Percentiles rank a stretch among this genome's conserved stretches.
Evolutionary conservation across 768 basidiomycete genomes (phyloP).

Genomic region (Pisolithus tinctorius): DNA sequence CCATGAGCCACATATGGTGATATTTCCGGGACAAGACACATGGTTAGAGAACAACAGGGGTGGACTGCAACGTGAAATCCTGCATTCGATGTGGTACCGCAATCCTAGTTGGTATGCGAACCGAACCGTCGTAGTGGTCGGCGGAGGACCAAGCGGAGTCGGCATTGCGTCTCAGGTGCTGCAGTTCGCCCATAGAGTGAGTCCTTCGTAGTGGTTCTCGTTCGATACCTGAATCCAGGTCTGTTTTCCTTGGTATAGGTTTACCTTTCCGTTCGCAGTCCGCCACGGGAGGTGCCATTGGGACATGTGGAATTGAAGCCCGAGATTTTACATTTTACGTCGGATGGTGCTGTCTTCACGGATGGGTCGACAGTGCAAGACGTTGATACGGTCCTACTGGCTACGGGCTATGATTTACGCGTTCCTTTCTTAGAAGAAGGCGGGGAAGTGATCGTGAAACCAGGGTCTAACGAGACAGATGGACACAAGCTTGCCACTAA

Average conservation of each 20-base stretch:
- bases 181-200: constrained; percentile 36
- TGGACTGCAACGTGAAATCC: constrained; percentile 30
- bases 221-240: constrained; percentile 10
- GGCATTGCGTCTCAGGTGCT: constrained; percentile 33
- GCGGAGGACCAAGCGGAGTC: no score
- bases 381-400: constrained; percentile 45
- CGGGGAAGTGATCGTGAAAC: background rate
- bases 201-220: background rate
- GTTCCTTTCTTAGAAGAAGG: constrained; percentile 42
- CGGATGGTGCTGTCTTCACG: constrained; percentile 36
- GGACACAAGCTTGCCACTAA: no score
- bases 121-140: constrained; percentile 16
- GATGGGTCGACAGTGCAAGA: constrained; percentile 36
- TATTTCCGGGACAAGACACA: constrained; percentile 28
- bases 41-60: background rate
- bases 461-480: no score
- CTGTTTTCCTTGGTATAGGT: constrained; percentile 19
- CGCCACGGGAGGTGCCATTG: no score
- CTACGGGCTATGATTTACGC: constrained; percentile 48
- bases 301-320: no score
- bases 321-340: constrained; percentile 34
- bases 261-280: no score
- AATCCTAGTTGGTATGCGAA: constrained; percentile 36
- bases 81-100: constrained; percentile 51
- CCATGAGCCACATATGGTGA: constrained; percentile 41